Evolutionary conservation across 257 asterid species (phyloP).

Genomic region (Misopates orontium): DNA sequence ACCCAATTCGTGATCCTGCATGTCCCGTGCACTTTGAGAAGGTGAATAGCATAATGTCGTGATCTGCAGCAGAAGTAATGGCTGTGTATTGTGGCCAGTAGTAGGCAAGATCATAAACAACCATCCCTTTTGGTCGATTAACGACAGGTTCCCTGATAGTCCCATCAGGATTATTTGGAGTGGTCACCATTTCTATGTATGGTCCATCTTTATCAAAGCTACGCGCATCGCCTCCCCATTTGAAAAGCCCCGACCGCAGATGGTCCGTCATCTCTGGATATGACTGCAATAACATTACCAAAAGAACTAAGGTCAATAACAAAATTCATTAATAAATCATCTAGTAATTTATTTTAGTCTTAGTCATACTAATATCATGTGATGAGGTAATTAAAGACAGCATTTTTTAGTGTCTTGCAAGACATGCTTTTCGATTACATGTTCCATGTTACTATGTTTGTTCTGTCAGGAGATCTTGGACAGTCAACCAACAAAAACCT

Average conservation of each 20-base stretch:
- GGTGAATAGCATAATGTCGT: slow-evolving; percentile 77
- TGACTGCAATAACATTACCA: slow-evolving; percentile 37
- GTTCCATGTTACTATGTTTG: slow-evolving; percentile 38
- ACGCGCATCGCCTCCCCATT: slow-evolving; percentile 80
- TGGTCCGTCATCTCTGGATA: slow-evolving; percentile 61
- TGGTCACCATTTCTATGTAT: slow-evolving; percentile 69
- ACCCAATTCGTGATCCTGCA: slow-evolving; percentile 96
- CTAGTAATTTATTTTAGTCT: not conserved
- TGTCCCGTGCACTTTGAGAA: slow-evolving; percentile 91
- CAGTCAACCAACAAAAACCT: slow-evolving; percentile 34
- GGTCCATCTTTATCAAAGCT: slow-evolving; percentile 47
- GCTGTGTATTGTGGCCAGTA: slow-evolving; percentile 93
- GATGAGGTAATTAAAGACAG: slow-evolving; percentile 1
- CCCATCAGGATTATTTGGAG: slow-evolving; percentile 84
- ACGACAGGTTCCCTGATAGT: slow-evolving; percentile 53
- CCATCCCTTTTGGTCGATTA: slow-evolving; percentile 43
- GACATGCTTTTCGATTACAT: slow-evolving; percentile 9
- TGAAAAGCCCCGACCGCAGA: slow-evolving; percentile 51
- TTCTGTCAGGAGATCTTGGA: slow-evolving; percentile 30
- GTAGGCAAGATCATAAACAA: slow-evolving; percentile 73
- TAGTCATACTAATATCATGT: not conserved
- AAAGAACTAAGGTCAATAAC: not conserved
- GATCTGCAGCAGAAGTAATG: slow-evolving; percentile 57
- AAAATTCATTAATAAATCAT: not conserved
- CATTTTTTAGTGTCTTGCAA: not conserved